A percentile compares a stretch with the other conserved stretches of the same genome.
Conservation (phyloP, 2,329 filamentous ascomycete genomes). For the Penicillium oxalicum region DNA sequence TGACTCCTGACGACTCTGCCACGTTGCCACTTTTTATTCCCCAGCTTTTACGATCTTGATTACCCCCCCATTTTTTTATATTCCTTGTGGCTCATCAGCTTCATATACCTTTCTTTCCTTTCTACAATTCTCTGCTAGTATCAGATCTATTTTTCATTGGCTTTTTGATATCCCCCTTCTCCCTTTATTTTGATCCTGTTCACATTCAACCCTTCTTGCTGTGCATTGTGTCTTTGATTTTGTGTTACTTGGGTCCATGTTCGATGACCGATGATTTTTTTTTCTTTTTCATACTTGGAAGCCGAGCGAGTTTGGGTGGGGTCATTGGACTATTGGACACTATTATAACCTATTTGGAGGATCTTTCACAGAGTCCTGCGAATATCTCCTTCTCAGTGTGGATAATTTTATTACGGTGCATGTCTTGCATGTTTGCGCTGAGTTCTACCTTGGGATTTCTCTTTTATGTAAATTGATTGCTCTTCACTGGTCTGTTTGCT, state of each 20-base stretch:
- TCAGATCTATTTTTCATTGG: not conserved
- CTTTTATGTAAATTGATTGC: too few species aligned
- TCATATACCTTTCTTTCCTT: conserved; percentile 5
- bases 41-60: conserved; percentile 15
- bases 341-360: conserved; percentile 1
- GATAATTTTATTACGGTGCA: conserved; percentile 4
- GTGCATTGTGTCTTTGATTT: conserved; percentile 12
- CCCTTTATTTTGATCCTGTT: conserved; percentile 1
- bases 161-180: conserved; percentile 13
- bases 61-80: conserved; percentile 3
- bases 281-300: not conserved
- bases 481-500: too few species aligned
- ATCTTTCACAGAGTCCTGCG: too few species aligned
- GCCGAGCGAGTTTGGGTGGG: conserved; percentile 7
- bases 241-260: conserved; percentile 8
- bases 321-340: conserved; percentile 11
- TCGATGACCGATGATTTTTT: conserved; percentile 11
- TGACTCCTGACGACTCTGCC: conserved; percentile 19
- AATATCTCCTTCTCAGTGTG: conserved; percentile 3
- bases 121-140: conserved; percentile 6
- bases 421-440: conserved; percentile 8
- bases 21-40: conserved; percentile 16
- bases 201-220: conserved; percentile 3
- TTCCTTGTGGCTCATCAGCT: conserved; percentile 15
- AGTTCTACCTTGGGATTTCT: not conserved